phyloP scores from a whole-genome alignment of 2,329 filamentous ascomycete genomes.

The Metarhizium album region DNA sequence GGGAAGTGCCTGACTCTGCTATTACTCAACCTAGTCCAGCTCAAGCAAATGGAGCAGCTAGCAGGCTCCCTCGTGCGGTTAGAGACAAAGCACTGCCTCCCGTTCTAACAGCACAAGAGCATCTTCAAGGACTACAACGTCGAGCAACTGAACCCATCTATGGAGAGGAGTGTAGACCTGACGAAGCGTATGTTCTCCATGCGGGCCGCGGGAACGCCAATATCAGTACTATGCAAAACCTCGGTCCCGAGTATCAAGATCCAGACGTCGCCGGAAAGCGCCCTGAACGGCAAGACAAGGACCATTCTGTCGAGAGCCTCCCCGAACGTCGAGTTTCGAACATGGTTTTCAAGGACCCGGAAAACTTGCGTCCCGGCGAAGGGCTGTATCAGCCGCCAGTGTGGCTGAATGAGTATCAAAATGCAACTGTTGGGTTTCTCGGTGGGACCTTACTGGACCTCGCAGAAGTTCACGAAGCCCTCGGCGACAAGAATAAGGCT shows the following conservation, averaged over 20 bases:
- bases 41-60: conserved; percentile 6
- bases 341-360: conserved; percentile 30
- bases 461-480: conserved; percentile 25
- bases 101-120: conserved; percentile 11
- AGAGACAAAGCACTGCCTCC: conserved; percentile 24
- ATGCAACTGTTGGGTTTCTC: conserved; percentile 52
- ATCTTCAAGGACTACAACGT: conserved; percentile 14
- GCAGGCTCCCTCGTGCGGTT: conserved; percentile 9
- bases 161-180: conserved; percentile 15
- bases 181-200: conserved; percentile 18
- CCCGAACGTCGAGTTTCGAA: conserved; percentile 29
- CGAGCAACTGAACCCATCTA: conserved; percentile 21
- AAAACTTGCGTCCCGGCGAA: conserved; percentile 35
- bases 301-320: conserved; percentile 18
- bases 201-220: conserved; percentile 12
- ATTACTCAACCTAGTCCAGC: conserved; percentile 1
- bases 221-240: neutral
- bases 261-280: conserved; percentile 11
- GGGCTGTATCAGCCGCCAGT: conserved; percentile 47
- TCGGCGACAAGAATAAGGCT: conserved; percentile 41
- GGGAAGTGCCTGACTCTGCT: conserved; percentile 26
- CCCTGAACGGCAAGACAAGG: conserved; percentile 20
- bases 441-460: conserved; percentile 50
- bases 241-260: conserved; percentile 6
- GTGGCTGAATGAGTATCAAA: conserved; percentile 64